Percentiles rank a stretch among this genome's conserved stretches.
Evolutionary conservation across 2,329 filamentous ascomycete species (phyloP).

Genomic region (Conoideocrella luteorostrata): DNA sequence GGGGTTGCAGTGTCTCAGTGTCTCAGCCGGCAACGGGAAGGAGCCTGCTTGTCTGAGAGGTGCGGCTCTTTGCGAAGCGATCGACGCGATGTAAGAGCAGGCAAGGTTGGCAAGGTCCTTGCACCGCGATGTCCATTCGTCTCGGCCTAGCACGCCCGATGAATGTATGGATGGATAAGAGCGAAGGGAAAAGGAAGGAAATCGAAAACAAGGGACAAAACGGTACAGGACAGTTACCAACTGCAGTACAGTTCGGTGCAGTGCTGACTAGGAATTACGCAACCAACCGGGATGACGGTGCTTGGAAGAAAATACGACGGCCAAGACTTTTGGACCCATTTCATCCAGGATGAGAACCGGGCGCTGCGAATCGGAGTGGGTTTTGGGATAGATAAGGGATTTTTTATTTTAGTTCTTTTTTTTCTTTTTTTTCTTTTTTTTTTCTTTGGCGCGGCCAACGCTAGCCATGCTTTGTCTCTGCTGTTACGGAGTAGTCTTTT

Average conservation of each 20-base stretch:
- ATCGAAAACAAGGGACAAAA: neutral
- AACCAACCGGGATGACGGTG: neutral
- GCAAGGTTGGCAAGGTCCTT: neutral
- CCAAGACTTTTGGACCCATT: conserved; percentile 4
- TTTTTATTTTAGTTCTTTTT: no score
- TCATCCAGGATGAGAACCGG: neutral
- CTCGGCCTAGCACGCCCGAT: neutral
- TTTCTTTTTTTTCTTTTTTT: no score
- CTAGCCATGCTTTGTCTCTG: no score
- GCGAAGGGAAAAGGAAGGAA: neutral
- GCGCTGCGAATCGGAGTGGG: conserved; percentile 3
- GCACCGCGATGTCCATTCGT: no score
- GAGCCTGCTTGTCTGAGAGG: neutral
- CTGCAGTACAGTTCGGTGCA: neutral
- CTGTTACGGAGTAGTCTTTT: no score
- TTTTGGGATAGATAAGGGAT: neutral
- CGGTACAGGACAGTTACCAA: no score
- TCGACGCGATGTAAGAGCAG: neutral
- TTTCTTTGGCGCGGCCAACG: no score
- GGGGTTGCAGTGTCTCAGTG: no score
- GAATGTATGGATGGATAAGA: neutral
- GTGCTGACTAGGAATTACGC: neutral
- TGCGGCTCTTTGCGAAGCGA: conserved; percentile 5
- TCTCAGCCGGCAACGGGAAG: conserved; percentile 2
- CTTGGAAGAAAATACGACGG: neutral